phyloP scores from a whole-genome alignment of 805 yeast species.

The Saturnispora sekii region DNA sequence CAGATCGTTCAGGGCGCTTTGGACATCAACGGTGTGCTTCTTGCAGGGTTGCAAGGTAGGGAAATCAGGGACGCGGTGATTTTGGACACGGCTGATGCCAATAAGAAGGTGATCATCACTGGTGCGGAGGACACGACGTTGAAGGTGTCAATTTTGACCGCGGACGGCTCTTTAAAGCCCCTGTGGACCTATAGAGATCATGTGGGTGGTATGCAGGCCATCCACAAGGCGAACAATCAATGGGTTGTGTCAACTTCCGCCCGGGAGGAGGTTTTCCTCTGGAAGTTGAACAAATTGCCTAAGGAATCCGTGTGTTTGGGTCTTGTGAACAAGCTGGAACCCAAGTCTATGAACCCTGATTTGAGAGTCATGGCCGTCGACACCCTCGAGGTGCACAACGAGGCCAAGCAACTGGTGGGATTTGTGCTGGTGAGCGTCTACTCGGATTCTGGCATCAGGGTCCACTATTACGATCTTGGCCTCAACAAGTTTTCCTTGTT shows the following conservation, averaged over 20 bases:
- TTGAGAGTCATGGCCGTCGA: slow-evolving; percentile 84
- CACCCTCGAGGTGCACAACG: slow-evolving; percentile 28
- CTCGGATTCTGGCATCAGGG: slow-evolving; percentile 70
- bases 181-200: slow-evolving; percentile 67
- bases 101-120: slow-evolving; percentile 43
- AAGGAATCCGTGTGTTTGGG: slow-evolving; percentile 29
- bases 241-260: slow-evolving; percentile 57
- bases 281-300: slow-evolving; percentile 40
- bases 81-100: slow-evolving; percentile 24
- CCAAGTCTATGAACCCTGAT: slow-evolving; percentile 58
- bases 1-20: slow-evolving; percentile 26
- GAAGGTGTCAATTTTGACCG: slow-evolving; percentile 37
- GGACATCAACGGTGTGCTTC: slow-evolving; percentile 12
- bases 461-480: slow-evolving; percentile 44
- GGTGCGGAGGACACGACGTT: slow-evolving; percentile 89
- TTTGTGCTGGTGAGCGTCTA: slow-evolving; percentile 61
- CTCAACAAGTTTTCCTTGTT: slow-evolving; percentile 34
- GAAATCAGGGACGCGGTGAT: slow-evolving; percentile 72
- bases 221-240: slow-evolving; percentile 47
- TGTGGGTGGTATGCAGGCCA: slow-evolving; percentile 78
- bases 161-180: slow-evolving; percentile 35
- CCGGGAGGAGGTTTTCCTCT: slow-evolving; percentile 76
- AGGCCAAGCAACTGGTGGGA: slow-evolving; percentile 27
- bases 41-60: slow-evolving; percentile 76
- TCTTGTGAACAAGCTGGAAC: slow-evolving; percentile 44